Evolutionary conservation across 805 yeast genomes (phyloP), one percentile per base, ranked within the genome.

Genomic region (Candida insectorum): DNA sequence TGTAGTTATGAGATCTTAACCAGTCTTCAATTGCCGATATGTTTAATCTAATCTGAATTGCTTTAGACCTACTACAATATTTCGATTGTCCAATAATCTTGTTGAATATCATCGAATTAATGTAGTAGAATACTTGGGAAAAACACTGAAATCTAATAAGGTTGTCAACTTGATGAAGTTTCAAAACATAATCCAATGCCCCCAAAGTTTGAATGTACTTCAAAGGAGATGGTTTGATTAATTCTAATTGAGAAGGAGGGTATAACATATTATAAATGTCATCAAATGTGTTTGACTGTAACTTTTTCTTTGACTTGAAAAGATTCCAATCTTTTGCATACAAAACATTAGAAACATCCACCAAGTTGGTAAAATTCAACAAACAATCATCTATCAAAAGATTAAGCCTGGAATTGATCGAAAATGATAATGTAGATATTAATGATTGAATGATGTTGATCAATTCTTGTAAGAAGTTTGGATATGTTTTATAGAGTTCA

Each of bases 21-120:
- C 99, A 93, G 51, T 93, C 96, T 57, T 93, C 97, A 27, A 93
- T 60, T 4, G 84, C 74, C 0, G 96, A 87, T 7, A 93, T 50
- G 48, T 93, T 93, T 34, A 93, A 71, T 35, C 97, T 68, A 28
- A 93, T 81, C 53, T 93, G 97, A 58, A 93, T 77, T 0, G 97
- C 97, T 41, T 81, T 76, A 0, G 86, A 73, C 39, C 99, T 73
- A 1, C 95, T 77, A 31, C 84, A 69, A 45, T 82, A 82, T 47
- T 76, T 83, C 19, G 83, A 77, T 41, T 75, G 79, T 14, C 77
- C 66, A 33, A 89, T 54, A 15, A 88, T 69, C 31, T 79, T 69
- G 55, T 91, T 89, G 62, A 91, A 89, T 14, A 88, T 47, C 3
- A 75, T 71, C 7, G 80, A 64, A 7, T 88, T 79, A 16, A 88